These are phyloP conservation scores for Dendrobium chrysotoxum DNA, from an alignment of 106 monocot genomes.

Conservation along the genomic window DNA sequence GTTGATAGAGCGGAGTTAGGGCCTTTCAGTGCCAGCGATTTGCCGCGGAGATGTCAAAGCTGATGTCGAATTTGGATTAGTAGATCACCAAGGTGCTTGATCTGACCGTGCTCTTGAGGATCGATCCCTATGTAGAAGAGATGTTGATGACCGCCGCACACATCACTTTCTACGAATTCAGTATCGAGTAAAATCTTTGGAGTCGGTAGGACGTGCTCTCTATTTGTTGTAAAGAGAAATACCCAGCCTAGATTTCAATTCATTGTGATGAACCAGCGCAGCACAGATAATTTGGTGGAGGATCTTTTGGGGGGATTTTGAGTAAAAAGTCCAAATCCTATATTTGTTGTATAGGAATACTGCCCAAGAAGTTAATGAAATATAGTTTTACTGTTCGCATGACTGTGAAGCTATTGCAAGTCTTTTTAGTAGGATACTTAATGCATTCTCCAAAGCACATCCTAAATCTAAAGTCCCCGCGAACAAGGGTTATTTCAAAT, in stretches of 20 bases:
- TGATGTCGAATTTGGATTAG: conserved; percentile 64
- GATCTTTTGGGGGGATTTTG: too few species aligned
- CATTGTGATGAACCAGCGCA: conserved; percentile 90
- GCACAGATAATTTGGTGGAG: too few species aligned
- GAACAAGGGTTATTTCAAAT: too few species aligned
- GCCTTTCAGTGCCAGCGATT: neutral
- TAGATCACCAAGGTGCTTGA: conserved; percentile 61
- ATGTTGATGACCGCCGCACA: conserved; percentile 81
- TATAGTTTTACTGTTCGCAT: too few species aligned
- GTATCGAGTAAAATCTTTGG: conserved; percentile 76
- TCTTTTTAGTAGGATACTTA: too few species aligned
- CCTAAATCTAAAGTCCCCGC: too few species aligned
- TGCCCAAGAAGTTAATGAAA: too few species aligned
- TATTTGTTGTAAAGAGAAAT: conserved; percentile 86
- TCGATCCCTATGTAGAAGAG: conserved; percentile 78
- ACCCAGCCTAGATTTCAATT: conserved; percentile 86
- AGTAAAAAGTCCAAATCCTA: too few species aligned
- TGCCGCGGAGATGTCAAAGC: conserved; percentile 24
- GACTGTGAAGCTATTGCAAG: too few species aligned
- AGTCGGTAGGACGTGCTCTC: conserved; percentile 79
- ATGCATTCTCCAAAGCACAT: too few species aligned
- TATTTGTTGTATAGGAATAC: too few species aligned
- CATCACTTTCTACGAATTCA: conserved; percentile 83
- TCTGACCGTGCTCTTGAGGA: conserved; percentile 71
- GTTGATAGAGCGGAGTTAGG: conserved; percentile 8